These are phyloP conservation scores for Rhipidocladum racemiflorum DNA, from an alignment of 176 grass and related monocot genomes.

Conservation along the genomic window DNA sequence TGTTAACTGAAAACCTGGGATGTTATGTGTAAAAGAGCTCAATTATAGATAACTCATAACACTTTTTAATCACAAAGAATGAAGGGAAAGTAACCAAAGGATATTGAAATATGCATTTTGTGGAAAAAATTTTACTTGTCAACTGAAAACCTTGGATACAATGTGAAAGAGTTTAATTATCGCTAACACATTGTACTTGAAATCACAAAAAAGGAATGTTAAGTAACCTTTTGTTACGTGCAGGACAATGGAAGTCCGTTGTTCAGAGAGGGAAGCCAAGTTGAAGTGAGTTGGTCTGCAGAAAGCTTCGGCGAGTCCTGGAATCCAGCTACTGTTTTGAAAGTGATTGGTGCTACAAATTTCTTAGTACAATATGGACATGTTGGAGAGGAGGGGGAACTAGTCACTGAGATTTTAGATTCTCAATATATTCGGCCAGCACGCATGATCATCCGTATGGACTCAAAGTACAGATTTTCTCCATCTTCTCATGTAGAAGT, in stretches of 20 bases:
- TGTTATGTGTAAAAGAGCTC: neutral
- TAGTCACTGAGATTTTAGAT: constrained; percentile 35
- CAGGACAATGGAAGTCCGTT: constrained; percentile 21
- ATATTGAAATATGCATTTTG: neutral
- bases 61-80: neutral
- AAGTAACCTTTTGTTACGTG: neutral
- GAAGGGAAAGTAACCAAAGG: neutral
- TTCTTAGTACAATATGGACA: constrained; percentile 39
- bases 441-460: neutral
- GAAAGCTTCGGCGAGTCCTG: constrained; percentile 22
- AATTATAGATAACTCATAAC: neutral
- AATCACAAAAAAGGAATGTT: neutral
- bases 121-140: neutral
- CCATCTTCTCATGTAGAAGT: constrained; percentile 30
- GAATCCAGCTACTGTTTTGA: constrained; percentile 43
- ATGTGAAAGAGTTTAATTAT: neutral
- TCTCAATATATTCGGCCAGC: constrained; percentile 36
- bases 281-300: constrained; percentile 40
- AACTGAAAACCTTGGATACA: neutral
- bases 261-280: constrained; percentile 24
- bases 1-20: neutral
- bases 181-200: neutral
- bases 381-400: neutral
- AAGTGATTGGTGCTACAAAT: constrained; percentile 28
- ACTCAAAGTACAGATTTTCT: constrained; percentile 36